A percentile compares a stretch with the other conserved stretches of the same genome.
These are phyloP conservation scores for Chaetothyriales sp. DNA, from an alignment of 2,329 filamentous ascomycete genomes.

Conservation along the genomic window DNA sequence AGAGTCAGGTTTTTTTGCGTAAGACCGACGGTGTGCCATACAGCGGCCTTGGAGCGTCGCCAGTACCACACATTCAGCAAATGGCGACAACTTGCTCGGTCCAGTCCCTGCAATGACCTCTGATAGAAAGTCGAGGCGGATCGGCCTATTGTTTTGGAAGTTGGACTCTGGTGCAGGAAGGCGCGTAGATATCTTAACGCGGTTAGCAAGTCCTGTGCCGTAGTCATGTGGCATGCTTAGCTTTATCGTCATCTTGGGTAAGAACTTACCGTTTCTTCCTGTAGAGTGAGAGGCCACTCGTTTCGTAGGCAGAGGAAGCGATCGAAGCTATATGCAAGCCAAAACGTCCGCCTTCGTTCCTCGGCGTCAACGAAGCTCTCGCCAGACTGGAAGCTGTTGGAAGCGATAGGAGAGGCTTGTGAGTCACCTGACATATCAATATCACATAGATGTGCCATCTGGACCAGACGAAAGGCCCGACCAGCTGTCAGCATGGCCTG, in stretches of 20 bases:
- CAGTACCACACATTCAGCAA: slow-evolving; percentile 24
- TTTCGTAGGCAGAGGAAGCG: slow-evolving; percentile 24
- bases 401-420: too few species aligned
- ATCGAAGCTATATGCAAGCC: slow-evolving; percentile 29
- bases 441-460: slow-evolving; percentile 25
- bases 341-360: slow-evolving; percentile 27
- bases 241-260: too few species aligned
- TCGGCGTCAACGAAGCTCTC: slow-evolving; percentile 23
- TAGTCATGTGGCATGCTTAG: too few species aligned
- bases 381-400: too few species aligned
- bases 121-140: neutral
- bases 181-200: slow-evolving; percentile 24
- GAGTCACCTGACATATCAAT: slow-evolving; percentile 16
- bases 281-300: slow-evolving; percentile 22
- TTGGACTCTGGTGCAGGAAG: slow-evolving; percentile 25
- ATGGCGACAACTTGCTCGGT: slow-evolving; percentile 16
- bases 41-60: slow-evolving; percentile 20
- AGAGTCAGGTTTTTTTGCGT: neutral
- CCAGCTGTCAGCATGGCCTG: slow-evolving; percentile 12
- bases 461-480: slow-evolving; percentile 25
- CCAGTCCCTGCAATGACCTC: slow-evolving; percentile 5
- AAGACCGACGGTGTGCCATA: slow-evolving; percentile 8
- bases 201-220: too few species aligned
- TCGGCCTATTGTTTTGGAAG: slow-evolving; percentile 24
- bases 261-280: slow-evolving; percentile 20